Conservation (phyloP, 225 moss, liverwort and hornwort genomes). For the Asterella californica region DNA sequence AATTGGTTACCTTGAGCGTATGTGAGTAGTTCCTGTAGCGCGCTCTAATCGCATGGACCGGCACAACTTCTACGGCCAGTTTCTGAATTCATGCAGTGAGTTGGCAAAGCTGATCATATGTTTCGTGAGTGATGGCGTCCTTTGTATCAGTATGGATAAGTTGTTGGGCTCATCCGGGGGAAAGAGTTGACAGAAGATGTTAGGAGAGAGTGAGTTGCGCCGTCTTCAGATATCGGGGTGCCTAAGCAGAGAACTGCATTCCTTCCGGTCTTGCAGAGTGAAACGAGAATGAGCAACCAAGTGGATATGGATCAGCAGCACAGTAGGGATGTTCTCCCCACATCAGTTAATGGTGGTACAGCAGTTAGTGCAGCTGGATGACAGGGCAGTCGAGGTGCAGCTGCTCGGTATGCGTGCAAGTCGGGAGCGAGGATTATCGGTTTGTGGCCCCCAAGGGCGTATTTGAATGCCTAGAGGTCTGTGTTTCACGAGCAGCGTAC, state of each 20-base stretch:
- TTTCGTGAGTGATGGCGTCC: neutral
- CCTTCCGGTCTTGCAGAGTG: conserved; percentile 36
- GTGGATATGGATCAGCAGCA: conserved; percentile 43
- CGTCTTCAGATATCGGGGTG: too few relatives aligned
- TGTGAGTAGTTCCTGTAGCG: too few relatives aligned
- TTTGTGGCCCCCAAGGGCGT: too few relatives aligned
- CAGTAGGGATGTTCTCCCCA: conserved; percentile 26
- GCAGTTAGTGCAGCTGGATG: conserved; percentile 35
- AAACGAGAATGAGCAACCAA: conserved; percentile 32
- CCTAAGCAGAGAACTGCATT: too few relatives aligned
- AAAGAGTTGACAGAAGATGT: neutral
- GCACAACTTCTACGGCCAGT: too few relatives aligned
- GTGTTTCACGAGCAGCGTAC: too few relatives aligned
- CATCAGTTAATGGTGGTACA: conserved; percentile 35
- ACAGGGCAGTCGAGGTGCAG: too few relatives aligned
- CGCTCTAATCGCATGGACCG: too few relatives aligned
- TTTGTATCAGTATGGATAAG: neutral
- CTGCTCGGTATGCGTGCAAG: too few relatives aligned
- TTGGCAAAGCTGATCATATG: neutral
- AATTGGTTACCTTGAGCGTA: too few relatives aligned
- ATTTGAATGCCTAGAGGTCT: too few relatives aligned
- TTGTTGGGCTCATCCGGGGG: neutral
- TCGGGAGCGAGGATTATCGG: too few relatives aligned
- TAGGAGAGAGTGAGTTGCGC: neutral
- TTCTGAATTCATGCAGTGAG: neutral